Conservation (phyloP, 78 protist species). For the Emiliania huxleyi region DNA sequence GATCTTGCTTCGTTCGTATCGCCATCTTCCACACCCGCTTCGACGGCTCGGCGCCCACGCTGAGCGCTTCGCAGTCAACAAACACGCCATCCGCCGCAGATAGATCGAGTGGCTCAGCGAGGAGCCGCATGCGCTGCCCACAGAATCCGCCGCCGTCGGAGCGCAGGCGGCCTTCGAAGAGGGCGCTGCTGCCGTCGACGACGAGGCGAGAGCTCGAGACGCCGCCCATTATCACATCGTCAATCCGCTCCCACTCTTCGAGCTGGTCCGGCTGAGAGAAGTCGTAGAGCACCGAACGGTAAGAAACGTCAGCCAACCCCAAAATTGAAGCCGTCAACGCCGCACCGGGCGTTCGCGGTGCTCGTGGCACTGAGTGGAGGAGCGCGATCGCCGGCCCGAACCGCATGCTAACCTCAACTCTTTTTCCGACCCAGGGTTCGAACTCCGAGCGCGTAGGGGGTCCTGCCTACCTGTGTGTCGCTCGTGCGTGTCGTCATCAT, state of each 20-base stretch:
- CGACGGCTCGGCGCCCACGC: background rate
- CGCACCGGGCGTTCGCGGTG: too few relatives aligned
- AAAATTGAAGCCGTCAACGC: too few relatives aligned
- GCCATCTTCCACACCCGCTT: background rate
- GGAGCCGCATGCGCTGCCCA: background rate
- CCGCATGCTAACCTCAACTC: too few relatives aligned
- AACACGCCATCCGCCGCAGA: background rate
- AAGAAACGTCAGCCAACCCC: too few relatives aligned
- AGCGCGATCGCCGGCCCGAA: too few relatives aligned
- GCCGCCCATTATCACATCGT: slow-evolving; percentile 9
- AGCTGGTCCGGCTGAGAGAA: too few relatives aligned
- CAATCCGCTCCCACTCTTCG: background rate
- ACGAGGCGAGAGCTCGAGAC: background rate
- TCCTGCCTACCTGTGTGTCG: too few relatives aligned
- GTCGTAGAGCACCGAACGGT: too few relatives aligned
- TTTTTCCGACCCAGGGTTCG: too few relatives aligned
- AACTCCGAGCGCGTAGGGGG: too few relatives aligned
- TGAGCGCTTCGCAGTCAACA: background rate
- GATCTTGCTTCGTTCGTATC: background rate
- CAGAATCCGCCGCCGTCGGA: background rate
- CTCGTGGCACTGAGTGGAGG: too few relatives aligned
- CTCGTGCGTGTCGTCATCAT: too few relatives aligned
- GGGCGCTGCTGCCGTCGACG: background rate
- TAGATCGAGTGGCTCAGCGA: background rate
- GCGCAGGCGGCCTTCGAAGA: background rate